Evolutionary conservation across 257 asterid genomes (phyloP).

Genomic region (Primulina tabacum): DNA sequence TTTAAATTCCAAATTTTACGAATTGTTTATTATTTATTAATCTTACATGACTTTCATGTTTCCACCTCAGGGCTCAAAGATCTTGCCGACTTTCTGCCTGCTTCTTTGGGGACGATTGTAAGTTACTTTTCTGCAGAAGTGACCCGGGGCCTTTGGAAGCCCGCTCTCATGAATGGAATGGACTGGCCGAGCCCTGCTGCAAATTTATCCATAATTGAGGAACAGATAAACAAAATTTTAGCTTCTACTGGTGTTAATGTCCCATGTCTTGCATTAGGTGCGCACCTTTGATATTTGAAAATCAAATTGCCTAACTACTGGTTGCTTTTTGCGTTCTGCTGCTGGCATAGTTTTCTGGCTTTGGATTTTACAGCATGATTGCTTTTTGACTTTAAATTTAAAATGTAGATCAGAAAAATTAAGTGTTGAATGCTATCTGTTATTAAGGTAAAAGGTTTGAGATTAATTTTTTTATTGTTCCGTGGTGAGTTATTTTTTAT

Average conservation of each 20-base stretch:
- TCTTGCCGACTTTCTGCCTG: slow-evolving; percentile 97
- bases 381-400: slow-evolving; percentile 3
- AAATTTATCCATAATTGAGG: slow-evolving; percentile 72
- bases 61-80: slow-evolving; percentile 84
- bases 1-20: slow-evolving; percentile 11
- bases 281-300: slow-evolving; percentile 22
- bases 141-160: slow-evolving; percentile 94
- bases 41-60: slow-evolving; percentile 13
- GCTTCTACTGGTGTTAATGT: slow-evolving; percentile 93
- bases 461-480: neutral
- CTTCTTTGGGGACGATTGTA: slow-evolving; percentile 82
- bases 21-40: slow-evolving; percentile 16
- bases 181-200: slow-evolving; percentile 99
- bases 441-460: slow-evolving; percentile 5
- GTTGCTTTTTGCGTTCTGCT: slow-evolving; percentile 15
- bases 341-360: slow-evolving; percentile 17
- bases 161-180: slow-evolving; percentile 94
- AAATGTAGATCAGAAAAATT: neutral
- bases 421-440: slow-evolving; percentile 5
- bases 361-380: slow-evolving; percentile 14
- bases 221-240: slow-evolving; percentile 77
- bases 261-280: slow-evolving; percentile 74
- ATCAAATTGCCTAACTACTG: slow-evolving; percentile 3
- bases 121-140: slow-evolving; percentile 97
- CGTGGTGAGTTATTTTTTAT: neutral